Conservation (phyloP, 495 filamentous ascomycete species). For the Penicillium dipodomyicola region DNA sequence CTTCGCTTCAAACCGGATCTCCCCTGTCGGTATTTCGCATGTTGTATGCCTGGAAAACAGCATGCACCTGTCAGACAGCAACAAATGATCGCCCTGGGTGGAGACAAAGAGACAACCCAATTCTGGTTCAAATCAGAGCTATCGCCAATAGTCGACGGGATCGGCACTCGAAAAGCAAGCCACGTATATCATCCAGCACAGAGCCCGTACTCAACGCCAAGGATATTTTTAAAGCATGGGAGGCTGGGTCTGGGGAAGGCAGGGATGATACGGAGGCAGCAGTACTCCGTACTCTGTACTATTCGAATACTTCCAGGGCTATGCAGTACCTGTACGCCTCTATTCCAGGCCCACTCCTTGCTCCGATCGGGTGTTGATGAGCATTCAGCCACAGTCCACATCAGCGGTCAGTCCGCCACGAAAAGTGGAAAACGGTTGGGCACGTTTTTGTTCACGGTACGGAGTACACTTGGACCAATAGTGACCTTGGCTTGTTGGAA, state of each 20-base stretch:
- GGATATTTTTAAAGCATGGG: not conserved
- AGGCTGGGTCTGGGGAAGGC: slow-evolving; percentile 1
- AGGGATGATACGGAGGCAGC: not conserved
- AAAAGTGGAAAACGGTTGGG: slow-evolving; percentile 5
- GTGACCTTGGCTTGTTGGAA: not conserved
- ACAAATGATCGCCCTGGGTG: slow-evolving; percentile 1
- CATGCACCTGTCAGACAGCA: slow-evolving; percentile 4
- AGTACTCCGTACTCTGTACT: not conserved
- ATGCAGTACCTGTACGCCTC: not conserved
- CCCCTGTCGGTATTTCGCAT: not conserved
- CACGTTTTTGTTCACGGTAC: slow-evolving; percentile 1
- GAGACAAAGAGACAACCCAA: not conserved
- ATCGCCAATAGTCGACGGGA: slow-evolving; percentile 3
- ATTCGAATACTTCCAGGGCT: not conserved
- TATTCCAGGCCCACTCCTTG: slow-evolving; percentile 3
- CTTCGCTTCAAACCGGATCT: slow-evolving; percentile 4
- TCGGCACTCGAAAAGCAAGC: slow-evolving; percentile 1
- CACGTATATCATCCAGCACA: not conserved
- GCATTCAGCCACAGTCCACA: slow-evolving; percentile 11
- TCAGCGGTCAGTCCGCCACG: slow-evolving; percentile 7
- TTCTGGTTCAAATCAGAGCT: slow-evolving; percentile 2
- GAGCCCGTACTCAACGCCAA: not conserved
- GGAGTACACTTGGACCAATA: not conserved
- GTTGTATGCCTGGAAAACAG: not conserved
- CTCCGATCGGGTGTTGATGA: not conserved